phyloP scores from a whole-genome alignment of 805 yeast genomes.

The Starmera amethionina region DNA sequence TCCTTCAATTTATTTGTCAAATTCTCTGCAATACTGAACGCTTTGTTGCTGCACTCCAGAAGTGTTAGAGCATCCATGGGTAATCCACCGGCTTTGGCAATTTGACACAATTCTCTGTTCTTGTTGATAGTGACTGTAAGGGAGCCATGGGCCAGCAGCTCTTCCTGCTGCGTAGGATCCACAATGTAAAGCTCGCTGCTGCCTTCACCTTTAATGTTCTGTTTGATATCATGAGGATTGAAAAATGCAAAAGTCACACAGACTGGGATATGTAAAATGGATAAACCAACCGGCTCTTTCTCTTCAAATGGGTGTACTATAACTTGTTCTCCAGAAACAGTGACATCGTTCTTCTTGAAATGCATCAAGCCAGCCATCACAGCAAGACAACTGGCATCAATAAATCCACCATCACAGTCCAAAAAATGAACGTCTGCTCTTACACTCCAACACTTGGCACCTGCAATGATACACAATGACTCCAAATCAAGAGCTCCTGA shows the following conservation, averaged over 20 bases:
- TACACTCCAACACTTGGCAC: constrained; percentile 83
- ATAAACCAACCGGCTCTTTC: constrained; percentile 78
- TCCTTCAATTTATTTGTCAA: constrained; percentile 56
- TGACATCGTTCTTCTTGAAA: constrained; percentile 74
- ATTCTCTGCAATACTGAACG: constrained; percentile 50
- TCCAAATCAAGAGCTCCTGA: constrained; percentile 90
- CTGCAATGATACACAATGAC: constrained; percentile 82
- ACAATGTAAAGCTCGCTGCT: constrained; percentile 52
- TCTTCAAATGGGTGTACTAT: constrained; percentile 65
- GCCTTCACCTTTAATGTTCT: constrained; percentile 58
- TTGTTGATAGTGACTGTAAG: constrained; percentile 82
- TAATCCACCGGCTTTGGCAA: constrained; percentile 83
- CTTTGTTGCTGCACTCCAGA: constrained; percentile 58
- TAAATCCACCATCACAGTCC: constrained; percentile 86
- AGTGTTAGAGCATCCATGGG: constrained; percentile 66
- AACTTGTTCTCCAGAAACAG: constrained; percentile 55
- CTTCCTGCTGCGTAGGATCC: constrained; percentile 77
- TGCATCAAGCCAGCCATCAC: constrained; percentile 82
- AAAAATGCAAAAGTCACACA: constrained; percentile 85
- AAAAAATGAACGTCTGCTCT: constrained; percentile 85
- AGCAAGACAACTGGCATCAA: constrained; percentile 85
- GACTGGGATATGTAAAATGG: constrained; percentile 81
- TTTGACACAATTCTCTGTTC: constrained; percentile 84
- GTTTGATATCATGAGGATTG: constrained; percentile 55
- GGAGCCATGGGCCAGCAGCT: constrained; percentile 62